A percentile compares a stretch with the other conserved stretches of the same genome.
These are phyloP conservation scores for Croton setiger DNA, from an alignment of 441 rosid genomes.

Conservation along the genomic window DNA sequence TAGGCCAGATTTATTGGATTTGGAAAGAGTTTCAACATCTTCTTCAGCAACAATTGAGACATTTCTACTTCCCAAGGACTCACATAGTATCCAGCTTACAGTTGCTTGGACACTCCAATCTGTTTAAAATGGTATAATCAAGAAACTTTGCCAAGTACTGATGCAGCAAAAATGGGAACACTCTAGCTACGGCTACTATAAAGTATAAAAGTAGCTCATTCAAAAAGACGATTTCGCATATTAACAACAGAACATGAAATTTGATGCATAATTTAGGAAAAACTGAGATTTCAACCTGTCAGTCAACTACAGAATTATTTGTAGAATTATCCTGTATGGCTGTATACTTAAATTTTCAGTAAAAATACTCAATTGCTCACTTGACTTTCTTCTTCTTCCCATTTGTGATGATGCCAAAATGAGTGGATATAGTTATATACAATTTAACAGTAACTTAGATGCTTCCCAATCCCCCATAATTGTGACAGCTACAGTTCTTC, in stretches of 20 bases:
- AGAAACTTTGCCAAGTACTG: conserved; percentile 16
- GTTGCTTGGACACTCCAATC: conserved; percentile 78
- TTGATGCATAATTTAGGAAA: not conserved
- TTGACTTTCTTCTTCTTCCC: not conserved
- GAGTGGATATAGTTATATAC: not conserved
- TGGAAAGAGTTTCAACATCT: conserved; percentile 46
- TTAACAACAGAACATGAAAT: not conserved
- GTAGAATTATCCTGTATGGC: not conserved
- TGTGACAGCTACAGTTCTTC: not conserved
- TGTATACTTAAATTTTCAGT: not conserved
- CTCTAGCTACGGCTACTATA: not conserved
- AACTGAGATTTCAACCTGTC: not conserved
- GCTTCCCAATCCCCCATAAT: conserved; percentile 5
- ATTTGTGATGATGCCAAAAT: not conserved
- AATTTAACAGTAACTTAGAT: conserved; percentile 5
- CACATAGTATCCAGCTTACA: conserved; percentile 58
- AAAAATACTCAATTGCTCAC: not conserved
- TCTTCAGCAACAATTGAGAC: conserved; percentile 62
- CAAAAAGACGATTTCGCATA: no score
- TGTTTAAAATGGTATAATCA: conserved; percentile 22
- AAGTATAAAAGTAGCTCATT: not conserved
- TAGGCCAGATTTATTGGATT: conserved; percentile 32
- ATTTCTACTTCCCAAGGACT: conserved; percentile 41
- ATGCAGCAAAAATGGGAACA: not conserved
- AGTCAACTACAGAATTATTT: not conserved